These are phyloP conservation scores for Secale cereale DNA, from an alignment of 176 grass and related monocot genomes.

Conservation along the genomic window DNA sequence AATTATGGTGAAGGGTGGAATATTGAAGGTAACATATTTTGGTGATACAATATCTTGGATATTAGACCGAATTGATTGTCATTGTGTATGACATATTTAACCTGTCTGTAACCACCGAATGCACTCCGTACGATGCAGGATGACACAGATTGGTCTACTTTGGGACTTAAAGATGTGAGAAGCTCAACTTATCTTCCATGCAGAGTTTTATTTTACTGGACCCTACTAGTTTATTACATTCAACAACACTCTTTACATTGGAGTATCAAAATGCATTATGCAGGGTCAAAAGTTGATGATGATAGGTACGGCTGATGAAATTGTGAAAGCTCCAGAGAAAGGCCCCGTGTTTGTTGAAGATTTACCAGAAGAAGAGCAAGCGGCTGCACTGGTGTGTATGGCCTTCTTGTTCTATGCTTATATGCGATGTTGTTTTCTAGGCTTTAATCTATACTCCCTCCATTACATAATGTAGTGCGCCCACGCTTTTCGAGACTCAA, in stretches of 20 bases:
- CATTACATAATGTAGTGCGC: too few relatives aligned
- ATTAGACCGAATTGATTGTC: background rate
- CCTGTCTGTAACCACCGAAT: conserved; percentile 13
- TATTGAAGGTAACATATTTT: conserved; percentile 73
- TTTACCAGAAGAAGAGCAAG: conserved; percentile 99
- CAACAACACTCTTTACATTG: background rate
- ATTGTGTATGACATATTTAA: background rate
- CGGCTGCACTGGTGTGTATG: conserved; percentile 48
- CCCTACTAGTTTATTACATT: background rate
- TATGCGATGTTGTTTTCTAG: background rate
- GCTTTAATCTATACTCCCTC: too few relatives aligned
- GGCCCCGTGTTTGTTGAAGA: conserved; percentile 91
- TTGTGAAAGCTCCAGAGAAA: conserved; percentile 98
- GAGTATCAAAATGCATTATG: conserved; percentile 26
- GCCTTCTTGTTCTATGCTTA: background rate
- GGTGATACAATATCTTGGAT: conserved; percentile 11
- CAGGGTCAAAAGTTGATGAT: conserved; percentile 99
- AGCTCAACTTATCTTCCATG: conserved; percentile 32
- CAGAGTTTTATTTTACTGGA: conserved; percentile 22
- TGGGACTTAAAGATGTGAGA: conserved; percentile 92
- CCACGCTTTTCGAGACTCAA: too few relatives aligned
- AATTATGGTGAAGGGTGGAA: conserved; percentile 97
- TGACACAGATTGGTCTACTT: conserved; percentile 91
- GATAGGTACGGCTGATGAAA: conserved; percentile 99
- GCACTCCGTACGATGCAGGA: conserved; percentile 61